These are phyloP conservation scores for Psidium friedrichsthalianum DNA, from an alignment of 345 rosid species.

Conservation along the genomic window DNA sequence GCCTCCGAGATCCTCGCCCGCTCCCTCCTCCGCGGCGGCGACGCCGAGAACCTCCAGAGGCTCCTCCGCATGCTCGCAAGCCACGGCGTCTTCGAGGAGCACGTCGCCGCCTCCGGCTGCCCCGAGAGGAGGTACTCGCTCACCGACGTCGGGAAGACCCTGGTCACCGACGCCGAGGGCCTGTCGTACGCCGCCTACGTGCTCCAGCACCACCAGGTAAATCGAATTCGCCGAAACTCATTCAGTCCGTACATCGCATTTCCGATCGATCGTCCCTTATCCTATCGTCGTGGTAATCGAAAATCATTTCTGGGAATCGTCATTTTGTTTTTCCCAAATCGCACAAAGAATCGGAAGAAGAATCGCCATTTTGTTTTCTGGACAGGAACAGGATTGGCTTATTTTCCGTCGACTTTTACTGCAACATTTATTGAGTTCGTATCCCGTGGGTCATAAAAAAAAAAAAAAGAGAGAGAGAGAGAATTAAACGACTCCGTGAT, in stretches of 20 bases:
- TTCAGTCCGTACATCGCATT: neutral
- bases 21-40: constrained; percentile 21
- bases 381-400: neutral
- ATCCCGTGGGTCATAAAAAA: neutral
- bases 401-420: neutral
- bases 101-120: constrained; percentile 14
- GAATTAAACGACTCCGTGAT: neutral
- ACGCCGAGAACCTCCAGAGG: constrained; percentile 72
- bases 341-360: neutral
- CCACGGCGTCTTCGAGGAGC: constrained; percentile 67
- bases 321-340: neutral
- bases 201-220: constrained; percentile 91
- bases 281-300: neutral
- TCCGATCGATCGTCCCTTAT: neutral
- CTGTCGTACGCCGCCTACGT: constrained; percentile 71
- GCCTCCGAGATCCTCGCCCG: constrained; percentile 63
- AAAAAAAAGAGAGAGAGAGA: neutral
- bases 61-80: constrained; percentile 79
- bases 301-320: neutral
- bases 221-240: neutral
- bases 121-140: constrained; percentile 46
- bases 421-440: neutral
- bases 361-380: neutral
- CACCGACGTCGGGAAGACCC: constrained; percentile 68
- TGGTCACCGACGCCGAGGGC: constrained; percentile 56